Conservation (phyloP, 1,284 basidiomycete genomes). For the Trametes versicolor region DNA sequence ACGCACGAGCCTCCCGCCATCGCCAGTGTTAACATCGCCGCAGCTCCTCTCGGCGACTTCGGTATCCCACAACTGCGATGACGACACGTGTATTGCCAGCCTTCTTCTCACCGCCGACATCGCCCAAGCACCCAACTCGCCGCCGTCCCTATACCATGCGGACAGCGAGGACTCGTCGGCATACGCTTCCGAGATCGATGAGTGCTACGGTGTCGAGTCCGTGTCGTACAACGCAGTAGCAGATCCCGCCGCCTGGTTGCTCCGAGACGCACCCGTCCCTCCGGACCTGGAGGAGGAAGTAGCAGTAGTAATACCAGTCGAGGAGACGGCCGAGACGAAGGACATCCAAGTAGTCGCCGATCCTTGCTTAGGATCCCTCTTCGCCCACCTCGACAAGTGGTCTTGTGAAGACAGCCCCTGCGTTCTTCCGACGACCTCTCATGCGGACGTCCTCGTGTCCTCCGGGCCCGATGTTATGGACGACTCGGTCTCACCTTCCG, state of each 20-base stretch:
- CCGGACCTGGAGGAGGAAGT: constrained; percentile 3
- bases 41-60: too few relatives aligned
- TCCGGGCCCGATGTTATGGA: constrained; percentile 7
- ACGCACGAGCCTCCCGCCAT: constrained; percentile 6
- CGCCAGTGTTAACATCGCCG: neutral
- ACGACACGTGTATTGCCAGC: neutral
- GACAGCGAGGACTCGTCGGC: neutral
- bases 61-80: too few relatives aligned
- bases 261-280: constrained; percentile 1
- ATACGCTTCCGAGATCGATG: neutral
- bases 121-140: too few relatives aligned
- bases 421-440: neutral
- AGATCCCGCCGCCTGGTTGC: neutral
- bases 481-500: neutral
- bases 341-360: neutral
- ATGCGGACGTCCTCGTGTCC: neutral
- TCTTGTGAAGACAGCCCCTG: neutral
- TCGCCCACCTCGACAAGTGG: constrained; percentile 11
- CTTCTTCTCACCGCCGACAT: too few relatives aligned
- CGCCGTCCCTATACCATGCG: too few relatives aligned
- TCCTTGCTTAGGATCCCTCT: neutral
- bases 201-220: neutral
- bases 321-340: neutral
- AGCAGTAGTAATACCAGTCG: neutral
- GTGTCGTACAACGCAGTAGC: too few relatives aligned